A percentile compares a stretch with the other conserved stretches of the same genome.
Conservation (phyloP, 768 basidiomycete genomes). For the Collybia nuda region DNA sequence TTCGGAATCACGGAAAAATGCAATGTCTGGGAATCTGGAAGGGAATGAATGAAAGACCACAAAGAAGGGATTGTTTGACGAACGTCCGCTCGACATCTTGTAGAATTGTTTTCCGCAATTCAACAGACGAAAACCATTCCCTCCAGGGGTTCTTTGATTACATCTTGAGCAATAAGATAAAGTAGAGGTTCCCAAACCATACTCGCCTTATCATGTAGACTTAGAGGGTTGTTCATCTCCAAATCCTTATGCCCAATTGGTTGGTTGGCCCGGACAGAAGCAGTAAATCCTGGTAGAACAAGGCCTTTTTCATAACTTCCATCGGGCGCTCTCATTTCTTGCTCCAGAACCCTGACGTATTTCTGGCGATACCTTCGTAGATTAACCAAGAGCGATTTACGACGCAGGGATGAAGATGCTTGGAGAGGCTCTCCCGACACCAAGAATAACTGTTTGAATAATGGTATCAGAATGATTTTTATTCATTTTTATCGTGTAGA, state of each 20-base stretch:
- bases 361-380: slow-evolving; percentile 51
- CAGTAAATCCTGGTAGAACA: slow-evolving; percentile 48
- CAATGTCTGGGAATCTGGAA: slow-evolving; percentile 89
- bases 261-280: slow-evolving; percentile 27
- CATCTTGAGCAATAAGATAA: not conserved
- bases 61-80: slow-evolving; percentile 27
- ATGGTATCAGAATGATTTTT: slow-evolving; percentile 14
- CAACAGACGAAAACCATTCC: slow-evolving; percentile 88
- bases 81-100: slow-evolving; percentile 97
- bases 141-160: slow-evolving; percentile 90
- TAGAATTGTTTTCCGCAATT: slow-evolving; percentile 83
- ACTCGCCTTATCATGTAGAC: slow-evolving; percentile 71
- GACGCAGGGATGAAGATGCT: slow-evolving; percentile 38
- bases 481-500: slow-evolving; percentile 5
- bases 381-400: slow-evolving; percentile 34
- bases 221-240: slow-evolving; percentile 78
- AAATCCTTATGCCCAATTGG: slow-evolving; percentile 40
- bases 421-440: slow-evolving; percentile 65
- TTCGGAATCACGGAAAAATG: slow-evolving; percentile 77
- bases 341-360: slow-evolving; percentile 58
- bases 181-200: not conserved
- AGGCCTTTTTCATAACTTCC: slow-evolving; percentile 78
- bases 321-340: slow-evolving; percentile 83
- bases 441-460: slow-evolving; percentile 61
- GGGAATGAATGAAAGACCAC: slow-evolving; percentile 6